Evolutionary conservation across 495 filamentous ascomycete species (phyloP).

Genomic region (Podospora appendiculata): DNA sequence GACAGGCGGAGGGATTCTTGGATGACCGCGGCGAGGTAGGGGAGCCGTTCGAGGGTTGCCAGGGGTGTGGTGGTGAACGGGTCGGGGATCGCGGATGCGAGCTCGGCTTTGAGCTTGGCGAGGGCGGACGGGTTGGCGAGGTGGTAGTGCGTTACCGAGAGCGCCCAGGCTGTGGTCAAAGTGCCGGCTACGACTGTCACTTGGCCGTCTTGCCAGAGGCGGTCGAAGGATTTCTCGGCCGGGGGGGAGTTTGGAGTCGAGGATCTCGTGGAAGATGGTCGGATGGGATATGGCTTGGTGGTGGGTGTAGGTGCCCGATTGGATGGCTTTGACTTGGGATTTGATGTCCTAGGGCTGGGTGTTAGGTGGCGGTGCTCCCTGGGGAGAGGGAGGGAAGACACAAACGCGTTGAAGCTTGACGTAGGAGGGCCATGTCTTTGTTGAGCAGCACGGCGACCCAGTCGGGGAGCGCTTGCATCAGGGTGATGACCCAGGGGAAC

Average conservation of each 20-base stretch:
- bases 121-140: constrained; percentile 11
- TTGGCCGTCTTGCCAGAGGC: constrained; percentile 25
- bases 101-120: constrained; percentile 18
- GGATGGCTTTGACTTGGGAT: not conserved
- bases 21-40: constrained; percentile 35
- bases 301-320: not conserved
- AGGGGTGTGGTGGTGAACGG: constrained; percentile 11
- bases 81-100: constrained; percentile 9
- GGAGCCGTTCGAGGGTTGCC: constrained; percentile 36
- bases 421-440: no score
- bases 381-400: no score
- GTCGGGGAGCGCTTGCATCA: no score
- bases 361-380: no score
- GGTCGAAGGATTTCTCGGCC: constrained; percentile 14
- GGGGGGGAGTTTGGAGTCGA: constrained; percentile 18
- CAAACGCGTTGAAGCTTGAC: no score
- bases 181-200: constrained; percentile 18
- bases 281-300: constrained; percentile 5
- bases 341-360: not conserved
- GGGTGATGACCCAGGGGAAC: no score
- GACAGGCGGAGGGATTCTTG: constrained; percentile 36
- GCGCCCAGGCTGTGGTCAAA: constrained; percentile 18
- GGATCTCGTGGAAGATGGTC: constrained; percentile 26
- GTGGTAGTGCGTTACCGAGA: constrained; percentile 20
- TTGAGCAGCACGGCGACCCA: no score